A percentile compares a stretch with the other conserved stretches of the same genome.
These are phyloP conservation scores for Shiraia bambusicola DNA, from an alignment of 2,329 filamentous ascomycete species.

Conservation along the genomic window DNA sequence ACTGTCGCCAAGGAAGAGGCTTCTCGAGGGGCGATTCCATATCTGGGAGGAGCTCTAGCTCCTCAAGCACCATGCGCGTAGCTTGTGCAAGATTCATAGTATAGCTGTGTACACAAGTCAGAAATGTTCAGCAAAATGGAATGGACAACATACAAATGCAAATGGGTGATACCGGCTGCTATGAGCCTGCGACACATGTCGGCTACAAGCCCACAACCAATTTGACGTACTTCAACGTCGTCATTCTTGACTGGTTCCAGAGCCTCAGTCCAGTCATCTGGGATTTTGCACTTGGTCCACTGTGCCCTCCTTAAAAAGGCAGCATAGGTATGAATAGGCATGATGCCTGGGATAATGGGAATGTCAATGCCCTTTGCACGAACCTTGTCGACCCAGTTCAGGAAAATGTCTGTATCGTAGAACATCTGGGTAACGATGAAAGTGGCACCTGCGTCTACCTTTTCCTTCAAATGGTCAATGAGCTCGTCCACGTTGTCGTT, in stretches of 20 bases:
- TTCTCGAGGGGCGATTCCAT: constrained; percentile 78
- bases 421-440: constrained; percentile 99
- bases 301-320: constrained; percentile 87
- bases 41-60: constrained; percentile 79
- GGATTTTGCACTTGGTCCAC: constrained; percentile 86
- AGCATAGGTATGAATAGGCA: constrained; percentile 93
- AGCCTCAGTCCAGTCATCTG: constrained; percentile 74
- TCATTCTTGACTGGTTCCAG: constrained; percentile 96
- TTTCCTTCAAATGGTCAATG: constrained; percentile 92
- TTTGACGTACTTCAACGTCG: constrained; percentile 85
- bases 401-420: constrained; percentile 94
- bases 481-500: constrained; percentile 82
- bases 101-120: constrained; percentile 57
- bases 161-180: constrained; percentile 76
- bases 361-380: constrained; percentile 80
- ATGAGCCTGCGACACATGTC: constrained; percentile 88
- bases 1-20: constrained; percentile 94
- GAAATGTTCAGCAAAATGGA: neutral
- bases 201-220: constrained; percentile 83
- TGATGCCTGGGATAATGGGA: constrained; percentile 83
- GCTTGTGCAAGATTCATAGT: constrained; percentile 98
- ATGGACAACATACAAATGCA: constrained; percentile 71
- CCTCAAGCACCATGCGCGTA: constrained; percentile 90
- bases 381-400: constrained; percentile 85
- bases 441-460: constrained; percentile 88